Evolutionary conservation across 176 grass and related monocot genomes (phyloP).

Genomic region (Pontederia crassipes): DNA sequence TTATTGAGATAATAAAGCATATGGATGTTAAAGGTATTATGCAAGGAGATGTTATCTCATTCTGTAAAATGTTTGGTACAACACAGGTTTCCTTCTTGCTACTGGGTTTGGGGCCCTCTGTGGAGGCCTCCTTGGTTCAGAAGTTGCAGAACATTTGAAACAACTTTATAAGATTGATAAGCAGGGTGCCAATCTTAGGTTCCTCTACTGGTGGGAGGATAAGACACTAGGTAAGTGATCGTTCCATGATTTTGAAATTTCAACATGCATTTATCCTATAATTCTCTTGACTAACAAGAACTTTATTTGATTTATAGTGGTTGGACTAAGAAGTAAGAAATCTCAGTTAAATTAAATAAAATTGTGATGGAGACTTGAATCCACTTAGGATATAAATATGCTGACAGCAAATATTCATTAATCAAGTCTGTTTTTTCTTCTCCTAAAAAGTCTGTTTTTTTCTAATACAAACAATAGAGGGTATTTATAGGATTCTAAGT

Average conservation of each 20-base stretch:
- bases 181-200: conserved; percentile 73
- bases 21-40: conserved; percentile 1
- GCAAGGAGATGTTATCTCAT: neutral
- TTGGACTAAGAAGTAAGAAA: too few relatives aligned
- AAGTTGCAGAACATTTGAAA: conserved; percentile 94
- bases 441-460: too few relatives aligned
- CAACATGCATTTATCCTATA: too few relatives aligned
- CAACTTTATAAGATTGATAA: conserved; percentile 90
- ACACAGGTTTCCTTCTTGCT: conserved; percentile 59
- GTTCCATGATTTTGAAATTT: neutral
- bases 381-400: too few relatives aligned
- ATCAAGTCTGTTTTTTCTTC: too few relatives aligned
- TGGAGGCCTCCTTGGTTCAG: conserved; percentile 56
- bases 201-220: conserved; percentile 99
- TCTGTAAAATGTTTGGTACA: neutral
- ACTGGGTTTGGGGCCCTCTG: conserved; percentile 72
- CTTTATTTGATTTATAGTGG: too few relatives aligned
- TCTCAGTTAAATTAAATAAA: too few relatives aligned
- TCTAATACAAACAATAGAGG: too few relatives aligned
- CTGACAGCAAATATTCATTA: too few relatives aligned
- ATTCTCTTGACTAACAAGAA: too few relatives aligned
- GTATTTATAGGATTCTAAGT: too few relatives aligned
- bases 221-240: conserved; percentile 70
- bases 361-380: too few relatives aligned
- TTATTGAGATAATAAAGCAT: neutral